Evolutionary conservation across 306 rosid genomes (phyloP), one percentile per base, ranked within the genome.

Genomic region (Ormosia emarginata): DNA sequence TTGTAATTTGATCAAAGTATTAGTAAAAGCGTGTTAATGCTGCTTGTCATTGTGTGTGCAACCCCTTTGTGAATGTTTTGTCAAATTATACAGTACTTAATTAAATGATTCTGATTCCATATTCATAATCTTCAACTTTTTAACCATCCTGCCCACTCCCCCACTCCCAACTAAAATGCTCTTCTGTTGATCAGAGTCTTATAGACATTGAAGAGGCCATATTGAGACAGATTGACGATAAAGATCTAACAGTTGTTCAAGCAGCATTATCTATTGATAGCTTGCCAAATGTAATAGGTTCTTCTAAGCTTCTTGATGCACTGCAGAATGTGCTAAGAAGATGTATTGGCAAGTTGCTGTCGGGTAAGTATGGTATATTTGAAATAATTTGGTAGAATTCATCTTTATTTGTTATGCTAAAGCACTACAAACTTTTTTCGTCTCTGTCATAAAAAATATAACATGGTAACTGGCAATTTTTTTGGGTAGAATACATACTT

Each of bases 231-330:
- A 88, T 95, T 85, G 88, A 80, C 59, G 97, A 95, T 85, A 85
- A 88, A 69, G 99, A 95, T 82, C 90, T 91, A 52, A 90, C 90
- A 77, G 94, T 95, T 84, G 97, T 95, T 80, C 84, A 63, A 83
- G 97, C 91, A 10, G 95, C 94, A 80, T 78, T 95, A 29, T 78
- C 86, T 61, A 72, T 95, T 29, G 90, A 89, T 71, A 90, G 90
- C 75, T 81, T 95, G 82, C 75, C 89, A 30, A 86, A 88, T 71
- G 74, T 89, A 41, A 64, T 89, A 73, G 81, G 72, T 81, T 81
- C 85, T 82, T 78, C 89, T 55, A 89, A 89, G 84, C 92, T 91
- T 82, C 61, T 91, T 65, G 75, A 88, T 79, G 98, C 90, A 39
- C 85, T 93, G 72, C 81, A 77, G 47, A 75, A 79, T 49, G 92